These are phyloP conservation scores for Phytophthora capsici DNA, from an alignment of 352 stramenopile genomes.

Conservation along the genomic window DNA sequence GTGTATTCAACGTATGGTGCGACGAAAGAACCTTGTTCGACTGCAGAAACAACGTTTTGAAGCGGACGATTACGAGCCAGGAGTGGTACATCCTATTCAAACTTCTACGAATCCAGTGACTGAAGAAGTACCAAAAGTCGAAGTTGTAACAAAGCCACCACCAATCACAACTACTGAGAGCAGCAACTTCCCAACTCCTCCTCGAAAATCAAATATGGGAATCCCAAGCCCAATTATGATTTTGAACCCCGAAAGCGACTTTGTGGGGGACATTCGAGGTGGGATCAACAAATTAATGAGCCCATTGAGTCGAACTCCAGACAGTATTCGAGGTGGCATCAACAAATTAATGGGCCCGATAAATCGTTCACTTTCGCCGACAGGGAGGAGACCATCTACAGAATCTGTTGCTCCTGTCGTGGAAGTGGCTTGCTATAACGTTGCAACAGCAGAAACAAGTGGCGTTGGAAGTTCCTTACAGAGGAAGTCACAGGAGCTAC, in stretches of 20 bases:
- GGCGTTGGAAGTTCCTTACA: neutral
- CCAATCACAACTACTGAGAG: neutral
- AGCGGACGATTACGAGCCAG: conserved; percentile 27
- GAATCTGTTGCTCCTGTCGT: conserved; percentile 18
- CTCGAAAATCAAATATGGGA: conserved; percentile 20
- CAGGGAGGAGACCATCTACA: conserved; percentile 11
- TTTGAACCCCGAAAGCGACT: conserved; percentile 23
- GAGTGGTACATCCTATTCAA: conserved; percentile 18
- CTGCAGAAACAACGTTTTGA: conserved; percentile 21
- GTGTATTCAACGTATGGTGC: conserved; percentile 36
- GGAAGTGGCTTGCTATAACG: conserved; percentile 20
- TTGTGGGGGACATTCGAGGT: conserved; percentile 26
- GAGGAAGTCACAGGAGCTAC: conserved; percentile 13
- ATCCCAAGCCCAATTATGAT: conserved; percentile 31
- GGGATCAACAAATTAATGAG: conserved; percentile 36
- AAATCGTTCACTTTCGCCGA: conserved; percentile 26
- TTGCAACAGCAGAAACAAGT: conserved; percentile 1
- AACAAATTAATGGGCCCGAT: conserved; percentile 35
- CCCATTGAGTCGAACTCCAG: conserved; percentile 28
- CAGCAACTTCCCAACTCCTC: neutral
- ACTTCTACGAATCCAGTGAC: neutral
- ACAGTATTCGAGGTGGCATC: conserved; percentile 33
- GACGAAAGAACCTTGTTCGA: conserved; percentile 16
- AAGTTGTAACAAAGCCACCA: neutral
- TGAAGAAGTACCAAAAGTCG: neutral